Evolutionary conservation across 2,329 filamentous ascomycete genomes (phyloP), one percentile per base, ranked within the genome.

Genomic region (Penicillium sclerotiorum): DNA sequence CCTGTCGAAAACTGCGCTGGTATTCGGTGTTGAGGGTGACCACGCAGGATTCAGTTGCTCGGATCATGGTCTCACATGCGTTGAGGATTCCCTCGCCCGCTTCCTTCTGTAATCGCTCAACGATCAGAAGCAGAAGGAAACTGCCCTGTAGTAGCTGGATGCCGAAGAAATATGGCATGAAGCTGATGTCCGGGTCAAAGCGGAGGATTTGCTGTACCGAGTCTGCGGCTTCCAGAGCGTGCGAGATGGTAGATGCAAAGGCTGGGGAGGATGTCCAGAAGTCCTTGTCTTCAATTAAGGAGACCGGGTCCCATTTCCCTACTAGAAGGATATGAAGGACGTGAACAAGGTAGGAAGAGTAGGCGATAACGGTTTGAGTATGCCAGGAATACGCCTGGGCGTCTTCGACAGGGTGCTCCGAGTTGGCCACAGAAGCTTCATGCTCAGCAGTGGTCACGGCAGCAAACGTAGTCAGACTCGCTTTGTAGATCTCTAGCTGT

Each of bases 141-240:
- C 90, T 95, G 5, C 91, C 92, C 66, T 96, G 92, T 5, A 96
- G 77, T 2, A 96, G 79, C 68, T 96, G 96, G 53, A 96, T 93
- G 50, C 91, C 92, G 59, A 95, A 96, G 76, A 96, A 96, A 76
- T 95, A 96, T 1, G 92, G 92, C 90, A 96, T 96, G 72, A 95
- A 95, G 70, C 93, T 92, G 42, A 96, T 79, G 49, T 94, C 90
- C 0, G 92, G 90, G 65, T 96, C 92, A 66, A 88, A 90, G 62
- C 95, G 90, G 37, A 96, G 84, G 46, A 96, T 94, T 62, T 90
- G 86, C 67, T 84, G 85, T 59, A 95, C 89, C 11, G 91, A 90
- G 72, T 95, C 90, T 4, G 92, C 91, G 0, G 92, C 91, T 12
- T 88, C 87, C 4, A 96, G 88, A 9, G 91, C 92, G 66, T 96